These are phyloP conservation scores for Trypanosoma lewisi DNA, from an alignment of 208 protist species.

Conservation along the genomic window DNA sequence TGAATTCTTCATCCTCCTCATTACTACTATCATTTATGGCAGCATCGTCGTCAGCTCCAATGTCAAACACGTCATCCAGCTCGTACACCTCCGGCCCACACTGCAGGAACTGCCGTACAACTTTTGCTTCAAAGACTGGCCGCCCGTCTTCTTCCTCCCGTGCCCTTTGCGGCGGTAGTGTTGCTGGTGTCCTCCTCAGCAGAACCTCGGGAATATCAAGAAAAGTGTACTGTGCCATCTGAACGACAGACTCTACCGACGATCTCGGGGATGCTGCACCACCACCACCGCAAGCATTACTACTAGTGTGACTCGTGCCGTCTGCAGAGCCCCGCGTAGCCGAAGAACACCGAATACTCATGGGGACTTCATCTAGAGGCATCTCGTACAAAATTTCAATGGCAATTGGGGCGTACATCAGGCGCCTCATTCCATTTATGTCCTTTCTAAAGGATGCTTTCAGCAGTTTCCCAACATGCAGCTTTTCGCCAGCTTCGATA, in stretches of 20 bases:
- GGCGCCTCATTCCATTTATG: not conserved
- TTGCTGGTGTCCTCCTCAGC: not conserved
- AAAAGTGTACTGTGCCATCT: constrained; percentile 27
- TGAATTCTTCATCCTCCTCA: constrained; percentile 31
- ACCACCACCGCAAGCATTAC: too few relatives aligned
- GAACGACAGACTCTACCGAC: not conserved
- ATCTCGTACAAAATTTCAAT: constrained; percentile 26
- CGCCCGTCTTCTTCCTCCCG: not conserved
- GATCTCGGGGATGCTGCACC: not conserved
- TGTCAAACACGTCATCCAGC: constrained; percentile 77
- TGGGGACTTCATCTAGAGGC: not conserved
- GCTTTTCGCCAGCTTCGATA: constrained; percentile 2
- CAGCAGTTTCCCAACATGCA: constrained; percentile 11
- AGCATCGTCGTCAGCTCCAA: constrained; percentile 25
- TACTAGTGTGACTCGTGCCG: not conserved
- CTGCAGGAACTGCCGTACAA: constrained; percentile 74
- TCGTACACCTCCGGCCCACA: constrained; percentile 72
- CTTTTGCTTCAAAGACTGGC: constrained; percentile 19
- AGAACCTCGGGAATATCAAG: constrained; percentile 14
- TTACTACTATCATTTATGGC: not conserved
- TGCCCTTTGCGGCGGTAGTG: not conserved
- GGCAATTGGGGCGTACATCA: constrained; percentile 30
- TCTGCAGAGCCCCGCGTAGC: not conserved
- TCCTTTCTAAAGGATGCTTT: not conserved
- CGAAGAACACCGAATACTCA: not conserved